Conservation (phyloP, 2,329 filamentous ascomycete genomes). For the Fonsecaea pedrosoi region DNA sequence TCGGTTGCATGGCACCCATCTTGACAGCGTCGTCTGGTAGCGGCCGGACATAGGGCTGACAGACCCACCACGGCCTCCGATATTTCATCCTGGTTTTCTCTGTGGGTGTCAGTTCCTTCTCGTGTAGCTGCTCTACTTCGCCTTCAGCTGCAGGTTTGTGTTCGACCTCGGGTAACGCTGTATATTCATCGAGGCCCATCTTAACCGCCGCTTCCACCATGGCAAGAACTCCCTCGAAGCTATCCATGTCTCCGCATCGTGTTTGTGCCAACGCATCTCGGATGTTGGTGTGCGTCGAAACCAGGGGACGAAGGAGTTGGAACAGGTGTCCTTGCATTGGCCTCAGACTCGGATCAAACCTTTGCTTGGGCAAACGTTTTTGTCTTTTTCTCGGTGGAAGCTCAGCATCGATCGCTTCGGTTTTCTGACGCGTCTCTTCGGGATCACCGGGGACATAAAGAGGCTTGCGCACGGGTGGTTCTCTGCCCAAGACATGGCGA, state of each 20-base stretch:
- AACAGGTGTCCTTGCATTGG: constrained; percentile 93
- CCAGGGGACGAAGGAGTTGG: constrained; percentile 82
- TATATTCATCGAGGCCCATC: constrained; percentile 39
- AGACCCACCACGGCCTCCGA: constrained; percentile 86
- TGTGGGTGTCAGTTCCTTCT: constrained; percentile 45
- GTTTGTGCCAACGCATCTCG: constrained; percentile 80
- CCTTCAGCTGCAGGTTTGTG: constrained; percentile 61
- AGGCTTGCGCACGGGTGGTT: constrained; percentile 71
- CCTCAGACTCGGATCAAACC: constrained; percentile 67
- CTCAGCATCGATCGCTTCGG: neutral
- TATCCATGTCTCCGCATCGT: constrained; percentile 72
- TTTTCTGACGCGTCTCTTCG: constrained; percentile 17
- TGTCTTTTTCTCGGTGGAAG: constrained; percentile 39
- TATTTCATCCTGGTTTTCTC: constrained; percentile 70
- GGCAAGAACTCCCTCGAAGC: constrained; percentile 76
- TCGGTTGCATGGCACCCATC: constrained; percentile 76
- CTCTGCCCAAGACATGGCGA: constrained; percentile 70
- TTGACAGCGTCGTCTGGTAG: constrained; percentile 85
- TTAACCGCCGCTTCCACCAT: constrained; percentile 79
- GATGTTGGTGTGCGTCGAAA: constrained; percentile 79
- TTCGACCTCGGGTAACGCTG: constrained; percentile 4
- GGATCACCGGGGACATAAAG: constrained; percentile 72
- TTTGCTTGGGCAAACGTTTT: constrained; percentile 55
- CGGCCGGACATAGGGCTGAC: constrained; percentile 84
- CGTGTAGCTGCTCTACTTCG: constrained; percentile 49